A percentile compares a stretch with the other conserved stretches of the same genome.
These are phyloP conservation scores for Debaryomyces psychrophilus DNA, from an alignment of 1,139 yeast species.

Conservation along the genomic window DNA sequence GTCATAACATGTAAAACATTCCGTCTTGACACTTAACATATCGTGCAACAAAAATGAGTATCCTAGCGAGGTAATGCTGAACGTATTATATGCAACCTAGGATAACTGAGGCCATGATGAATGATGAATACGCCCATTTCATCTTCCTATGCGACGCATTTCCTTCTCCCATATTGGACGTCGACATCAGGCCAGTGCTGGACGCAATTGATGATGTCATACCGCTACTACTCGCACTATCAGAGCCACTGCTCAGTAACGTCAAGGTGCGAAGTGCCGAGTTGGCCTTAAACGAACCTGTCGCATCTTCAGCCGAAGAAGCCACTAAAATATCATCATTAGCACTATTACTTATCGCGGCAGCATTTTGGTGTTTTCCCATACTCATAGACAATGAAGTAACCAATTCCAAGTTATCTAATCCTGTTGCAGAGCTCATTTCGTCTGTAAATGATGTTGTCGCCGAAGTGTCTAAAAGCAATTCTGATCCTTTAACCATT, in stretches of 20 bases:
- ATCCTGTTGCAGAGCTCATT: slow-evolving; percentile 1
- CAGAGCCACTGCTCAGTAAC: slow-evolving; percentile 3
- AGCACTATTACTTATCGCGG: slow-evolving; percentile 6
- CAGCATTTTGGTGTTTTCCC: slow-evolving; percentile 3
- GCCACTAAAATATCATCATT: slow-evolving; percentile 9
- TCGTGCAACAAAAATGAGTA: background rate
- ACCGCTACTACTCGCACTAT: background rate
- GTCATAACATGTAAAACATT: background rate
- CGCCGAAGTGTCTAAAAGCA: slow-evolving; percentile 6
- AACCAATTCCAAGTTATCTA: slow-evolving; percentile 9
- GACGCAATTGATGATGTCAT: background rate
- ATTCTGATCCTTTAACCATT: slow-evolving; percentile 1
- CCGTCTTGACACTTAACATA: background rate
- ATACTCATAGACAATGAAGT: slow-evolving; percentile 6
- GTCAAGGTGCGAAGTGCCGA: slow-evolving; percentile 12
- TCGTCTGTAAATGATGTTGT: background rate
- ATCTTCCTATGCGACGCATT: background rate
- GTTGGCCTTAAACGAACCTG: slow-evolving; percentile 12
- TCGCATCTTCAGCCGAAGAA: slow-evolving; percentile 7
- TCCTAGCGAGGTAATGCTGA: background rate
- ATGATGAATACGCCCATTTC: slow-evolving; percentile 2
- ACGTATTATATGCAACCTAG: slow-evolving; percentile 3
- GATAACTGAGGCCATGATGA: background rate
- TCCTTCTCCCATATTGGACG: background rate
- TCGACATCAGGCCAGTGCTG: background rate